A percentile compares a stretch with the other conserved stretches of the same genome.
These are phyloP conservation scores for Apiotrichum montevideense DNA, from an alignment of 1,284 basidiomycete genomes.

Conservation along the genomic window DNA sequence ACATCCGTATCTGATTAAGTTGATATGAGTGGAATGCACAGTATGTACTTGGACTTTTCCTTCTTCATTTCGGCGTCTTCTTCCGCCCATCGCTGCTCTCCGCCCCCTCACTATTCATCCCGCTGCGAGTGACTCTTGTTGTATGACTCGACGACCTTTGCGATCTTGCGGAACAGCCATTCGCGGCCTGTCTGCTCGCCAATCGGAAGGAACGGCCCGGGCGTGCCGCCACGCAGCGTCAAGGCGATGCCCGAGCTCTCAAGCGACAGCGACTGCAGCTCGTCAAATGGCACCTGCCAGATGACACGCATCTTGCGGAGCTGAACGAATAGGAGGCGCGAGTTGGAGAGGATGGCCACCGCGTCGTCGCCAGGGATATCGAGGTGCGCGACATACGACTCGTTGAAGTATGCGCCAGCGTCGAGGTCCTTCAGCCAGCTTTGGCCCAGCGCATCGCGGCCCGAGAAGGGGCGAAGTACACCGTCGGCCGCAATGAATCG, in stretches of 20 bases:
- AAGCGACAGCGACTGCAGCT: slow-evolving; percentile 79
- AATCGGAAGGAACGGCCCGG: slow-evolving; percentile 54
- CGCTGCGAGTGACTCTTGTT: slow-evolving; percentile 35
- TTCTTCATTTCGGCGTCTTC: too few relatives aligned
- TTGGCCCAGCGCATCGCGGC: slow-evolving; percentile 86
- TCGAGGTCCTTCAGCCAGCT: slow-evolving; percentile 86
- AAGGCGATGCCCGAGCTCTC: slow-evolving; percentile 86
- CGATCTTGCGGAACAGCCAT: slow-evolving; percentile 56
- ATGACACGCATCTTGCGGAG: slow-evolving; percentile 76
- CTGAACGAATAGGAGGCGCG: slow-evolving; percentile 75
- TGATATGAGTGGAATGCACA: too few relatives aligned
- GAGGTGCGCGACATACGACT: slow-evolving; percentile 87
- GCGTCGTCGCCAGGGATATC: slow-evolving; percentile 75
- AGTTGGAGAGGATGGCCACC: slow-evolving; percentile 73
- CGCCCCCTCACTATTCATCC: slow-evolving; percentile 7
- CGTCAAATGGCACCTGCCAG: slow-evolving; percentile 86
- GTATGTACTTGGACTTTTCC: neutral
- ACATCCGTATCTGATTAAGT: too few relatives aligned
- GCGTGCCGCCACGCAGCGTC: slow-evolving; percentile 54
- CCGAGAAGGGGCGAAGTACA: slow-evolving; percentile 78
- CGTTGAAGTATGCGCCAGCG: slow-evolving; percentile 67
- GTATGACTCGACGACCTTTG: slow-evolving; percentile 41
- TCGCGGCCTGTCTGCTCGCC: slow-evolving; percentile 51
- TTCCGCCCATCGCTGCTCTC: neutral
- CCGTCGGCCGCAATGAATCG: slow-evolving; percentile 80